Percentiles rank a stretch among this genome's conserved stretches.
Evolutionary conservation across 805 yeast species (phyloP).

Genomic region (Blastobotrys chiropterorum): DNA sequence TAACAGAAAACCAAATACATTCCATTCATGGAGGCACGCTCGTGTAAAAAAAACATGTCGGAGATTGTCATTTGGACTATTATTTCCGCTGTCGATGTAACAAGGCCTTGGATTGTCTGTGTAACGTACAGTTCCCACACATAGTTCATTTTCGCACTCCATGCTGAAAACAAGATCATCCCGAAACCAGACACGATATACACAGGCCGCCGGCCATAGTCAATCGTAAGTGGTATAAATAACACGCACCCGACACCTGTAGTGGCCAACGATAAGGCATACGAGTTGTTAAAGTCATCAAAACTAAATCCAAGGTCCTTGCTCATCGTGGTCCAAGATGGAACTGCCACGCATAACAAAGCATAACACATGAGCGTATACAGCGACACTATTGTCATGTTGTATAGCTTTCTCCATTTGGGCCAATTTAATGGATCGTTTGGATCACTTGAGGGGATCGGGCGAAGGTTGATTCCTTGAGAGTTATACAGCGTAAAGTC

Average conservation of each 20-base stretch:
- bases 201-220: constrained; percentile 15
- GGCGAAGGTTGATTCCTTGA: neutral
- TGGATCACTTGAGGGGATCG: constrained; percentile 9
- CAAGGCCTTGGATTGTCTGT: constrained; percentile 10
- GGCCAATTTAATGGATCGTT: constrained; percentile 15
- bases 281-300: constrained; percentile 10
- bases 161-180: constrained; percentile 7
- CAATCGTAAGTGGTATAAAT: constrained; percentile 14
- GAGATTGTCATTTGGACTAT: constrained; percentile 21
- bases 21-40: constrained; percentile 23
- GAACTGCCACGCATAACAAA: constrained; percentile 8
- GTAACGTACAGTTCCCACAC: constrained; percentile 13
- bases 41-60: constrained; percentile 24
- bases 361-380: constrained; percentile 10
- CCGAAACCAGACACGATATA: constrained; percentile 10
- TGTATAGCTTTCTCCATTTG: constrained; percentile 7
- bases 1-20: constrained; percentile 23
- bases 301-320: constrained; percentile 12
- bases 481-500: constrained; percentile 2
- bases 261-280: constrained; percentile 12
- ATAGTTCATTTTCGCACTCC: constrained; percentile 15
- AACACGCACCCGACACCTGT: constrained; percentile 15
- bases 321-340: constrained; percentile 12
- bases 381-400: constrained; percentile 10
- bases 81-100: constrained; percentile 12